Conservation (phyloP, 2,329 filamentous ascomycete species). For the Curvularia eragrostidis region DNA sequence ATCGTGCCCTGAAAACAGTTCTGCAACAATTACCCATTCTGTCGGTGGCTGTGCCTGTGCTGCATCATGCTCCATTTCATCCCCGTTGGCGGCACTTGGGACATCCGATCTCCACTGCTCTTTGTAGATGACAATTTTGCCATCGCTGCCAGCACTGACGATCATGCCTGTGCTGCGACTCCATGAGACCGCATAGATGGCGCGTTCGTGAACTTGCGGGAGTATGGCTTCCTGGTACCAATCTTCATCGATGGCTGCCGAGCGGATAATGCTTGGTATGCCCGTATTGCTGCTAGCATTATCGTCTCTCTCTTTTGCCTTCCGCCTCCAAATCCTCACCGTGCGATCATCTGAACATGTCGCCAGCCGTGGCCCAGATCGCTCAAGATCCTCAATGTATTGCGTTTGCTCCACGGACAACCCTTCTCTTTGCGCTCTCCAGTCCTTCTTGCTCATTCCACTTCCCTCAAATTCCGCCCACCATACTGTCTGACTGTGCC, state of each 20-base stretch:
- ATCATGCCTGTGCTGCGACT: conserved; percentile 77
- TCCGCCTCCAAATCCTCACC: conserved; percentile 78
- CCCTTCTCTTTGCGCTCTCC: conserved; percentile 30
- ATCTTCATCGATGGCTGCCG: conserved; percentile 73
- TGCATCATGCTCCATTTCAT: conserved; percentile 25
- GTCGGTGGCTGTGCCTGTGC: conserved; percentile 45
- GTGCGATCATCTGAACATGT: conserved; percentile 87
- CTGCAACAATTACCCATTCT: conserved; percentile 74
- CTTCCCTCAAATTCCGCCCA: conserved; percentile 71
- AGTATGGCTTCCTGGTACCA: conserved; percentile 82
- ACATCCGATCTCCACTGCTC: conserved; percentile 23
- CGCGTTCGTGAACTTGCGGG: conserved; percentile 76
- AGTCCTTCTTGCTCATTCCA: conserved; percentile 43
- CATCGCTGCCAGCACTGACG: conserved; percentile 86
- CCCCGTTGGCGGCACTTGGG: conserved; percentile 36
- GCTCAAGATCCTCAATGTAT: conserved; percentile 48
- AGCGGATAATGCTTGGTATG: conserved; percentile 90
- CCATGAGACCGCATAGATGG: conserved; percentile 87
- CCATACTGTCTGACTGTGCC: conserved; percentile 90
- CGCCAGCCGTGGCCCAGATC: conserved; percentile 66
- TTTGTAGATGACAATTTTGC: conserved; percentile 36
- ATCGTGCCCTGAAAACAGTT: conserved; percentile 78
- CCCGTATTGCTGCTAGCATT: conserved; percentile 59
- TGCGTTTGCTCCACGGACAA: conserved; percentile 43
- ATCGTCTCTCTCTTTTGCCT: conserved; percentile 60